Evolutionary conservation across 495 filamentous ascomycete species (phyloP).

Genomic region (Bryoglossum gracile): DNA sequence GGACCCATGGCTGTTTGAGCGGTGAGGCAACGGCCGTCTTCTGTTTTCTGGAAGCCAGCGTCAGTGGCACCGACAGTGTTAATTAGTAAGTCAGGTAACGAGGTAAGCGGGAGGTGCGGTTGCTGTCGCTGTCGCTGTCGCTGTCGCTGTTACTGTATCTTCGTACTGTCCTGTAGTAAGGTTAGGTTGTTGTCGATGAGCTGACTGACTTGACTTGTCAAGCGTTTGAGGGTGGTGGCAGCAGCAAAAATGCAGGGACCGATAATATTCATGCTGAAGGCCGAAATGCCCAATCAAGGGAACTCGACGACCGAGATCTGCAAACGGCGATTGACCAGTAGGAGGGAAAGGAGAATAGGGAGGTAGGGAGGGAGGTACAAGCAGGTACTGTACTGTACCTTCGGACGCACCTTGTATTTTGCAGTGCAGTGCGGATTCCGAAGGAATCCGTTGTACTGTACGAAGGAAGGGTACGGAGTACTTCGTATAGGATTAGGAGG

Average conservation of each 20-base stretch:
- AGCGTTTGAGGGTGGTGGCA: slow-evolving; percentile 18
- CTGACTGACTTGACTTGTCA: slow-evolving; percentile 6
- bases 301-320: background rate
- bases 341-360: background rate
- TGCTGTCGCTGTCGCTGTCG: too few relatives aligned
- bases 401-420: too few relatives aligned
- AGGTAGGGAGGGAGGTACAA: background rate
- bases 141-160: too few relatives aligned
- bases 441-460: too few relatives aligned
- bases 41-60: slow-evolving; percentile 12
- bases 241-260: slow-evolving; percentile 6
- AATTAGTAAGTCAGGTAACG: too few relatives aligned
- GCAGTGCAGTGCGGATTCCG: background rate
- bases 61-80: too few relatives aligned
- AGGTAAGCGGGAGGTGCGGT: too few relatives aligned
- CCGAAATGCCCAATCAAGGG: slow-evolving; percentile 7
- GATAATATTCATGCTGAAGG: slow-evolving; percentile 13
- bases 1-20: slow-evolving; percentile 24
- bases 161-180: background rate
- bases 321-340: slow-evolving; percentile 24
- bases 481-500: too few relatives aligned
- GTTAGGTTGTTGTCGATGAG: too few relatives aligned
- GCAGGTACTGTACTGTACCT: too few relatives aligned
- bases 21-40: slow-evolving; percentile 17
- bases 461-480: too few relatives aligned